These are phyloP conservation scores for Discostella stelligeroides DNA, from an alignment of 108 stramenopile genomes.

Conservation along the genomic window DNA sequence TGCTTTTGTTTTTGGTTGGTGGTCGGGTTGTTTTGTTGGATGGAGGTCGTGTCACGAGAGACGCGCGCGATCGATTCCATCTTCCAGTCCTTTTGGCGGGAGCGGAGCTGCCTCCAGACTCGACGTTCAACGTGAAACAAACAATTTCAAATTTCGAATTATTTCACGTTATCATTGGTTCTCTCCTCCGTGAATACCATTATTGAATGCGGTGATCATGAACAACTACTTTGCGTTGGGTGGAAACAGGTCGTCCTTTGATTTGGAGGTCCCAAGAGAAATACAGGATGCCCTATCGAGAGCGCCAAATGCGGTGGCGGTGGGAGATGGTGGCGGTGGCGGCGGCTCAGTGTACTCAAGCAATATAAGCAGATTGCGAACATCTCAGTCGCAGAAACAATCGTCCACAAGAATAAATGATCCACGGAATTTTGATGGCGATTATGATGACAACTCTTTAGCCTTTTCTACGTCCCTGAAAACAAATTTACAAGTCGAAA, in stretches of 20 bases:
- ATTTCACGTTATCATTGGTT: too few relatives aligned
- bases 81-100: too few relatives aligned
- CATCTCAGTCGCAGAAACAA: constrained; percentile 11
- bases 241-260: constrained; percentile 1
- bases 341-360: constrained; percentile 6
- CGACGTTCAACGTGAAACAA: too few relatives aligned
- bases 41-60: too few relatives aligned
- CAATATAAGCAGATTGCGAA: constrained; percentile 11
- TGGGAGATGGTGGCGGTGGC: constrained; percentile 7
- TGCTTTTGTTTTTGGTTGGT: too few relatives aligned
- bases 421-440: constrained; percentile 10
- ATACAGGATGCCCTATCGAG: constrained; percentile 19
- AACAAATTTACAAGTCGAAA: too few relatives aligned
- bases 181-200: neutral
- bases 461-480: constrained; percentile 14
- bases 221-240: neutral
- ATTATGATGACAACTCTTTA: constrained; percentile 9
- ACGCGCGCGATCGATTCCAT: too few relatives aligned
- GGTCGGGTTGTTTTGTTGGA: too few relatives aligned
- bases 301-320: constrained; percentile 2
- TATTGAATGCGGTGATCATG: neutral
- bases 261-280: constrained; percentile 18
- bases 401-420: neutral
- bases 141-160: too few relatives aligned
- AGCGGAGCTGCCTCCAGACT: too few relatives aligned